These are phyloP conservation scores for Arthroderma uncinatum DNA, from an alignment of 2,329 filamentous ascomycete genomes.

Conservation along the genomic window DNA sequence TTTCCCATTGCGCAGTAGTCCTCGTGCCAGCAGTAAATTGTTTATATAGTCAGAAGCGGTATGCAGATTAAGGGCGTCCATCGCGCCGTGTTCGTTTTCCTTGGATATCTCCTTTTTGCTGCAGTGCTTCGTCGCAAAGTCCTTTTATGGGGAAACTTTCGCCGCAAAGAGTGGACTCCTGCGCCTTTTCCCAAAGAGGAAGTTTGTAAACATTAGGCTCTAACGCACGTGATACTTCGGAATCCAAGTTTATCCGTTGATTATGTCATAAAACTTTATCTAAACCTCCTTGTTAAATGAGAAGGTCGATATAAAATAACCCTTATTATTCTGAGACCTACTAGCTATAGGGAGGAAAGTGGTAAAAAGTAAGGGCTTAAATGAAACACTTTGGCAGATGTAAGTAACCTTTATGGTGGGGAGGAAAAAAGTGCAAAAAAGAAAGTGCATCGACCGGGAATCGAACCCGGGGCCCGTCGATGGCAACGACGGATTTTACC, in stretches of 20 bases:
- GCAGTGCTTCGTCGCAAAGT: background rate
- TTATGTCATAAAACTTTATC: background rate
- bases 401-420: too few relatives aligned
- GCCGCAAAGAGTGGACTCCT: background rate
- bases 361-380: too few relatives aligned
- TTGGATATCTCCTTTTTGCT: background rate
- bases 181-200: constrained; percentile 28
- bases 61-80: constrained; percentile 43
- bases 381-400: too few relatives aligned
- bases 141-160: background rate
- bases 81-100: constrained; percentile 17
- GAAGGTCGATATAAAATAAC: too few relatives aligned
- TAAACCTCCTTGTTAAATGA: too few relatives aligned
- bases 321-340: too few relatives aligned
- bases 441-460: too few relatives aligned
- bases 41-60: constrained; percentile 55
- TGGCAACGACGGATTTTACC: too few relatives aligned
- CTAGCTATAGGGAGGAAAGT: too few relatives aligned
- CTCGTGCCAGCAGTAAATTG: constrained; percentile 53
- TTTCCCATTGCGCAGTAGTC: constrained; percentile 47
- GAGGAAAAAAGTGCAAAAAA: too few relatives aligned
- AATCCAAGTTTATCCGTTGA: background rate
- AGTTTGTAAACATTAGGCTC: constrained; percentile 34
- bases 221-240: background rate
- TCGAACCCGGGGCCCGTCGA: too few relatives aligned